Evolutionary conservation across 495 filamentous ascomycete genomes (phyloP).

Genomic region (Xylaria scruposa): DNA sequence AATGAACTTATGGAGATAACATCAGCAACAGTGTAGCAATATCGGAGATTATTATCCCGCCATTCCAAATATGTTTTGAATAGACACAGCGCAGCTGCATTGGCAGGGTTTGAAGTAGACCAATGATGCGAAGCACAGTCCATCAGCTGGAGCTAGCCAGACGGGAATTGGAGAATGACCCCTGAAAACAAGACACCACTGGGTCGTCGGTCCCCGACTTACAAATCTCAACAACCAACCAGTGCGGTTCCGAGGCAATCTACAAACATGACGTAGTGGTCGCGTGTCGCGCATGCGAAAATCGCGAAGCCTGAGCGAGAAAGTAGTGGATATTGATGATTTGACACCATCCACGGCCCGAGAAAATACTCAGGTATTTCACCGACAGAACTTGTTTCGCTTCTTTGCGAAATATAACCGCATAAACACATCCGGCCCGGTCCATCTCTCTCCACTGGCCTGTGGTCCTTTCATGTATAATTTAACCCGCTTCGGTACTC

Average conservation of each 20-base stretch:
- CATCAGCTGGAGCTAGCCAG: slow-evolving; percentile 1
- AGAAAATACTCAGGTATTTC: not conserved
- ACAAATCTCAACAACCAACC: not conserved
- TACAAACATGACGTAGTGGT: slow-evolving; percentile 1
- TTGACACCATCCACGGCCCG: slow-evolving; percentile 1
- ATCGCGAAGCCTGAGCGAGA: not conserved
- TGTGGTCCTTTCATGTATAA: not conserved
- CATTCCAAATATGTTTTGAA: slow-evolving; percentile 9
- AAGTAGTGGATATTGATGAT: not conserved
- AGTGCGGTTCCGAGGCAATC: not conserved
- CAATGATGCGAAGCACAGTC: not conserved
- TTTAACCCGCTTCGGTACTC: not conserved
- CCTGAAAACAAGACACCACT: slow-evolving; percentile 1
- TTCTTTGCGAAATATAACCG: not conserved
- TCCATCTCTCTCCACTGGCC: not conserved
- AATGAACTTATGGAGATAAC: slow-evolving; percentile 1
- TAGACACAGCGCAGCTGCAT: not conserved
- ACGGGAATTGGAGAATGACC: not conserved
- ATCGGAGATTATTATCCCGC: slow-evolving; percentile 6
- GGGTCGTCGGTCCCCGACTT: not conserved
- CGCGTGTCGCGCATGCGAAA: not conserved
- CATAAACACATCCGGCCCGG: too few relatives aligned
- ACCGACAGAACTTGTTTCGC: not conserved
- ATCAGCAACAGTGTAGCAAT: slow-evolving; percentile 6
- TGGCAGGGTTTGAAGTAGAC: not conserved